Evolutionary conservation across 2,329 filamentous ascomycete genomes (phyloP), one percentile per base, ranked within the genome.

Genomic region (Metarhizium sp.): DNA sequence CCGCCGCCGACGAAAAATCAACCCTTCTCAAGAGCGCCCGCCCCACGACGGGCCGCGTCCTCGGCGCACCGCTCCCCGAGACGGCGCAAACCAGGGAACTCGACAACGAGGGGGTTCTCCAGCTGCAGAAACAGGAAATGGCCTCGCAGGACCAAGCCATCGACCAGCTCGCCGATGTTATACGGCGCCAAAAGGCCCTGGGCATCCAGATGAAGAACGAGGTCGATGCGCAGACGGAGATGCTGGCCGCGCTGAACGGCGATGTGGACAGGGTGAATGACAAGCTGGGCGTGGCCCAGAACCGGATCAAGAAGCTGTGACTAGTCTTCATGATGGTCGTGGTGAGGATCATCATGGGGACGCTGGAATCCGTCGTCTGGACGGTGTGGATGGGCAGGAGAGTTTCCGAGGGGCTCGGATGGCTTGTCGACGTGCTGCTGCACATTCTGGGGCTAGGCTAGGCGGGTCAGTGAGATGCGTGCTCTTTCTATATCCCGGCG

Each of bases 201-300:
- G 88, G 88, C 0, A 74, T 89, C 50, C 79, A 84, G 55, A 92
- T 94, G 64, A 80, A 88, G 59, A 80, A 85, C 51, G 89, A 92
- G 73, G 77, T 92, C 55, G 79, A 84, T 53, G 71, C 81, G 60
- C 88, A 92, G 73, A 87, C 83, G 54, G 78, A 82, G 67, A 81
- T 90, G 80, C 74, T 94, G 34, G 79, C 82, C 13, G 69, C 82
- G 60, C 66, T 91, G 58, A 84, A 86, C 59, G 75, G 83, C 55
- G 86, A 91, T 69, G 78, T 79, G 2, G 82, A 85, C 58, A 75
- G 85, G 6, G 75, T 90, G 16, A 76, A 79, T 47, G 78, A 78
- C 58, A 92, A 92, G 78, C 71, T 92, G 55, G 77, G 79, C 58
- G 81, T 92, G 58, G 88, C 85, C n/a, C 90, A 87, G 74, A 84